Evolutionary conservation across 345 rosid species (phyloP).

Genomic region (Isatis tinctoria): DNA sequence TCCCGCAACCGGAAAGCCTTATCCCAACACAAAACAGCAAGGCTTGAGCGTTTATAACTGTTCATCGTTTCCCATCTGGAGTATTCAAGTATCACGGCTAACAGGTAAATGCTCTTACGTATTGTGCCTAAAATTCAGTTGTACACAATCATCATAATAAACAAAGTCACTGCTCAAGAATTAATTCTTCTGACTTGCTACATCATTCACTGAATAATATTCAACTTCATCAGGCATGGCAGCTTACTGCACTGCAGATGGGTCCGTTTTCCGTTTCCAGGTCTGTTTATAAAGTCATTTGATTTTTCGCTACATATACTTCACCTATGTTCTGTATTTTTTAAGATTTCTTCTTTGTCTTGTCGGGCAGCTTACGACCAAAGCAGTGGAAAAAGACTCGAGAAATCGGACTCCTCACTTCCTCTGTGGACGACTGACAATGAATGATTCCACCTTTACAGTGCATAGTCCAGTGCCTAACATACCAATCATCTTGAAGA

Average conservation of each 20-base stretch:
- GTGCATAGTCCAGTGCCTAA: conserved; percentile 44
- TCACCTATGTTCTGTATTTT: neutral
- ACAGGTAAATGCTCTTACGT: conserved; percentile 42
- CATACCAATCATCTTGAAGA: conserved; percentile 48
- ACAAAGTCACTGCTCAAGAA: neutral
- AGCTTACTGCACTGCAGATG: conserved; percentile 84
- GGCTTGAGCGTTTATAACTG: conserved; percentile 58
- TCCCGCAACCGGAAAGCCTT: conserved; percentile 64
- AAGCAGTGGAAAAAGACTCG: conserved; percentile 67
- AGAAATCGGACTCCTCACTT: conserved; percentile 74
- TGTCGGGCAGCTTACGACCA: conserved; percentile 53
- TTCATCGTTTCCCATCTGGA: conserved; percentile 77
- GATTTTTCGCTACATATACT: neutral
- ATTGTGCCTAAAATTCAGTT: neutral
- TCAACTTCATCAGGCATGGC: conserved; percentile 54
- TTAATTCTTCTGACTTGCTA: neutral
- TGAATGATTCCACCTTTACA: conserved; percentile 45
- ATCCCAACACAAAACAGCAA: conserved; percentile 56
- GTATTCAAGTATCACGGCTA: conserved; percentile 70
- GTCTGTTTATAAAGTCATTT: conserved; percentile 35
- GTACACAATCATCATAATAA: neutral
- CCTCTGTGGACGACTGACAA: conserved; percentile 52
- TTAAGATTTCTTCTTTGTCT: neutral
- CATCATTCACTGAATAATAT: neutral
- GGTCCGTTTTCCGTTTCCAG: conserved; percentile 60